A percentile compares a stretch with the other conserved stretches of the same genome.
phyloP scores from a whole-genome alignment of 139 green algal species.

The Auxenochlorella protothecoides region DNA sequence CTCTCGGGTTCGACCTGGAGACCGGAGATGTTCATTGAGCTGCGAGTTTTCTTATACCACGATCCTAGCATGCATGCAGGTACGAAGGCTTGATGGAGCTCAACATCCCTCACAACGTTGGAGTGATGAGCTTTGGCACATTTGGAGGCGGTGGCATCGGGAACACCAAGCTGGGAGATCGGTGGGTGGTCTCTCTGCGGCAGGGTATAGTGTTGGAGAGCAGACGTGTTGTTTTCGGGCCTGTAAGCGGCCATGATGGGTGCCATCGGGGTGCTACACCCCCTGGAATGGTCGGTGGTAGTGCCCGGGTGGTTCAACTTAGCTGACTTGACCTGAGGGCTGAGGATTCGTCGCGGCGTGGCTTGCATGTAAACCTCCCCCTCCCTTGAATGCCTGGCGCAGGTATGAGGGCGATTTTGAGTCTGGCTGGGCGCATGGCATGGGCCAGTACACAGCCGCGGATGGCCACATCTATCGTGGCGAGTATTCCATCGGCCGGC shows the following conservation, averaged over 20 bases:
- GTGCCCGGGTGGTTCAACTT: too few relatives aligned
- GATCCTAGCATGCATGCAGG: conserved; percentile 28
- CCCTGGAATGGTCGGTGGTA: too few relatives aligned
- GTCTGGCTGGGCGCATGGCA: conserved; percentile 67
- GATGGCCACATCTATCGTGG: conserved; percentile 63
- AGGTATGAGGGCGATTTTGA: conserved; percentile 86
- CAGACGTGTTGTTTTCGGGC: too few relatives aligned
- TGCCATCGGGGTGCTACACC: too few relatives aligned
- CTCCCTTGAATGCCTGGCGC: conserved; percentile 1
- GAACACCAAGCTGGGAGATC: conserved; percentile 42
- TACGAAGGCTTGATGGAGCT: conserved; percentile 74
- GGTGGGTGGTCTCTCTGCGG: conserved; percentile 20
- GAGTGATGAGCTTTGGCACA: conserved; percentile 71
- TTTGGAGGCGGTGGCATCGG: conserved; percentile 65
- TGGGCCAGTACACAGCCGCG: conserved; percentile 62
- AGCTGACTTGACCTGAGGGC: too few relatives aligned
- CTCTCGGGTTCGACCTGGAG: too few relatives aligned
- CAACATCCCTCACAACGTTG: conserved; percentile 67
- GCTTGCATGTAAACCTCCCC: neutral
- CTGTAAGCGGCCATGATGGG: too few relatives aligned
- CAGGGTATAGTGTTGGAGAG: too few relatives aligned
- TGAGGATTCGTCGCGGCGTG: too few relatives aligned
- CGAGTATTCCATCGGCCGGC: conserved; percentile 64
- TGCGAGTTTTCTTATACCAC: neutral
- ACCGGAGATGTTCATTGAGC: too few relatives aligned